phyloP scores from a whole-genome alignment of 2,329 filamentous ascomycete species.

The Ophiocordyceps robertsii region DNA sequence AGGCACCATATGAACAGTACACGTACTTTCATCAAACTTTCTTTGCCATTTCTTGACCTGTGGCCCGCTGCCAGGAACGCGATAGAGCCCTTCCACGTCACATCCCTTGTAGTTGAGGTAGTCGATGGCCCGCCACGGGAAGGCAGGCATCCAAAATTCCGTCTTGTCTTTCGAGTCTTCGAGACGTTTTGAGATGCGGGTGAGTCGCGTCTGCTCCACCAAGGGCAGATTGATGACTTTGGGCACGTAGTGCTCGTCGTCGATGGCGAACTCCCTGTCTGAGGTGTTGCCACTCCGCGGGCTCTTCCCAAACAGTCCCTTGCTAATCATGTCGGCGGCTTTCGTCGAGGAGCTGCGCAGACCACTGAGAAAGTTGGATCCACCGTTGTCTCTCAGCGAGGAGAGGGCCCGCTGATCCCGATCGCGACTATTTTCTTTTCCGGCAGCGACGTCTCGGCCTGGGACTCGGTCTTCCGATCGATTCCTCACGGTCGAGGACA shows the following conservation, averaged over 20 bases:
- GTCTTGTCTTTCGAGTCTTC: slow-evolving; percentile 89
- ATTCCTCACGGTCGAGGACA: slow-evolving; percentile 51
- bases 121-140: slow-evolving; percentile 92
- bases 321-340: slow-evolving; percentile 69
- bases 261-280: slow-evolving; percentile 51
- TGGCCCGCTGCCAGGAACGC: slow-evolving; percentile 78
- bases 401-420: slow-evolving; percentile 35
- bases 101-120: slow-evolving; percentile 91
- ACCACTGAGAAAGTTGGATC: slow-evolving; percentile 55
- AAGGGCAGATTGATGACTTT: slow-evolving; percentile 78
- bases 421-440: slow-evolving; percentile 30
- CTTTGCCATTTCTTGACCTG: slow-evolving; percentile 91
- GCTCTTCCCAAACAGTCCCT: slow-evolving; percentile 70
- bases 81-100: slow-evolving; percentile 86
- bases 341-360: slow-evolving; percentile 59
- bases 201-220: slow-evolving; percentile 78
- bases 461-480: slow-evolving; percentile 57
- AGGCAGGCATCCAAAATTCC: slow-evolving; percentile 96
- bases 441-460: slow-evolving; percentile 26
- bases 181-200: slow-evolving; percentile 78
- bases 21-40: slow-evolving; percentile 69
- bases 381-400: slow-evolving; percentile 48
- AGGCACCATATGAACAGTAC: neutral
- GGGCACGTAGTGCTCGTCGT: slow-evolving; percentile 72
- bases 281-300: slow-evolving; percentile 56